Conservation (phyloP, 2,329 filamentous ascomycete genomes). For the Ambrosiella beaveri region DNA sequence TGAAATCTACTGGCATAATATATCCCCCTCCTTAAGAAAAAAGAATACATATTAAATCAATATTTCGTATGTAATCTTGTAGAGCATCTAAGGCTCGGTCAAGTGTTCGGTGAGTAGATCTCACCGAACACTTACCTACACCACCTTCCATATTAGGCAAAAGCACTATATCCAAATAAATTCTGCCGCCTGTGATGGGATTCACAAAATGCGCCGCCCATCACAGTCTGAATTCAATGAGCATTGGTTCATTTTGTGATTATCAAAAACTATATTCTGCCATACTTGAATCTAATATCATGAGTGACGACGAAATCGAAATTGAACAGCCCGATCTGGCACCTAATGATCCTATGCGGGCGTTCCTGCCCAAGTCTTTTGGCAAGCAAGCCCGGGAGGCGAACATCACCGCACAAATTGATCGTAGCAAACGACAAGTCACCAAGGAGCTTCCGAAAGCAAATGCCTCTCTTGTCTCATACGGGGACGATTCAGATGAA, state of each 20-base stretch:
- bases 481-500: conserved; percentile 13
- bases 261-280: neutral
- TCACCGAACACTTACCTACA: neutral
- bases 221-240: neutral
- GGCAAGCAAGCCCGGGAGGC: conserved; percentile 62
- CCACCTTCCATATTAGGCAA: neutral
- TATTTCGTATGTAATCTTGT: neutral
- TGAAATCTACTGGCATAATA: neutral
- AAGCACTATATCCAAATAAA: neutral
- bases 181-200: neutral
- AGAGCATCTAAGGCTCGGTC: neutral
- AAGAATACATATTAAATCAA: too few species aligned
- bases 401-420: conserved; percentile 65
- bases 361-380: conserved; percentile 67
- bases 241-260: neutral
- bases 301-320: conserved; percentile 40
- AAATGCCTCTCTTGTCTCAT: conserved; percentile 11
- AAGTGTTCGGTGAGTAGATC: neutral
- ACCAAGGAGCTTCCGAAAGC: conserved; percentile 13
- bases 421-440: conserved; percentile 47
- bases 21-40: neutral
- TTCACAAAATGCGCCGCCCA: neutral
- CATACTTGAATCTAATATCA: neutral
- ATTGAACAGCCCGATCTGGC: conserved; percentile 34
- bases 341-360: conserved; percentile 52